Conservation (phyloP, 345 rosid species). For the Populus euphratica region DNA sequence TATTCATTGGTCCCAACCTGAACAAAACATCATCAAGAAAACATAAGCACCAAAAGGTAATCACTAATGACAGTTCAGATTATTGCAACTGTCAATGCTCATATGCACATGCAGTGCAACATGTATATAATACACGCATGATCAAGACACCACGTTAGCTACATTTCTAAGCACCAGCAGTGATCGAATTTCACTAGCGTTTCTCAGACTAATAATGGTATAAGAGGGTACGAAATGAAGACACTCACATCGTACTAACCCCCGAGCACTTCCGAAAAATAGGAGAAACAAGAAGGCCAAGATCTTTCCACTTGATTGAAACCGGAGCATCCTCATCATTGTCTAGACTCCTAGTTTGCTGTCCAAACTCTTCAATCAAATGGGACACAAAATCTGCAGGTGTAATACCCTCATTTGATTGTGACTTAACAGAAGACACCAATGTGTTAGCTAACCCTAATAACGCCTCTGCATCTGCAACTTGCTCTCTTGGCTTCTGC, state of each 20-base stretch:
- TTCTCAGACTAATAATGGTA: no score
- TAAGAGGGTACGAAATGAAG: neutral
- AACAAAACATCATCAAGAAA: conserved; percentile 1
- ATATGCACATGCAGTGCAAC: no score
- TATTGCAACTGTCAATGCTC: no score
- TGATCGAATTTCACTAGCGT: no score
- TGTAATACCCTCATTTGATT: conserved; percentile 54
- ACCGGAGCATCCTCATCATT: conserved; percentile 26
- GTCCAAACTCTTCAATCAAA: conserved; percentile 51
- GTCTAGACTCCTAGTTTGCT: conserved; percentile 24
- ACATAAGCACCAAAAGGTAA: neutral
- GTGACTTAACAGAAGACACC: conserved; percentile 67
- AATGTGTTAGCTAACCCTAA: conserved; percentile 63
- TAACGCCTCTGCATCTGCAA: conserved; percentile 91
- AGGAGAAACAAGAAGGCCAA: conserved; percentile 61
- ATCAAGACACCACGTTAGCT: no score
- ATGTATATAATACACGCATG: no score
- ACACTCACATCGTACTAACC: conserved; percentile 82
- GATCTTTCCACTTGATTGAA: conserved; percentile 63
- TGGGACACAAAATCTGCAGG: conserved; percentile 56
- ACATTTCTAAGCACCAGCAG: no score
- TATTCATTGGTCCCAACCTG: conserved; percentile 93
- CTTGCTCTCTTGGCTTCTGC: conserved; percentile 81
- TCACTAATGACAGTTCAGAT: neutral
- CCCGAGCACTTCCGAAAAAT: conserved; percentile 48